These are phyloP conservation scores for Rubus parviflorus DNA, from an alignment of 306 rosid species.

Conservation along the genomic window DNA sequence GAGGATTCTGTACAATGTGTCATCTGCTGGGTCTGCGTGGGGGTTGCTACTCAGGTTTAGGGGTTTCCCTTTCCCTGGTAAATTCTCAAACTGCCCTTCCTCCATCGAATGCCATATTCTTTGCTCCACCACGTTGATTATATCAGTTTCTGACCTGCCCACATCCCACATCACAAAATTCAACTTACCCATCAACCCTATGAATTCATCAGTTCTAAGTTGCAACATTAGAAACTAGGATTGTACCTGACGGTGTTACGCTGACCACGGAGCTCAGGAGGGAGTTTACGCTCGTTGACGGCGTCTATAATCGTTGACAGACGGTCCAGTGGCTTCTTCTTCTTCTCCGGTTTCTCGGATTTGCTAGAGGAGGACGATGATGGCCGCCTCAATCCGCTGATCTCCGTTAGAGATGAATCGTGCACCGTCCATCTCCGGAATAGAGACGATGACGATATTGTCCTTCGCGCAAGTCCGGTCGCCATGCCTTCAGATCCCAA, in stretches of 20 bases:
- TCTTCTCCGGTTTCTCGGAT: constrained; percentile 55
- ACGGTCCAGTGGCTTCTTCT: constrained; percentile 65
- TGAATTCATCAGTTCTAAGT: too few species aligned
- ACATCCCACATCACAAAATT: neutral
- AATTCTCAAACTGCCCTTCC: constrained; percentile 84
- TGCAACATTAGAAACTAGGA: too few species aligned
- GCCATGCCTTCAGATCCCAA: constrained; percentile 41
- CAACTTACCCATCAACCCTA: neutral
- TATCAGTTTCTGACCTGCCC: constrained; percentile 82
- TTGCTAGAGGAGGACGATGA: constrained; percentile 46
- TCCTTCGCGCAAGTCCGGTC: constrained; percentile 37
- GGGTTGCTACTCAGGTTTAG: constrained; percentile 67
- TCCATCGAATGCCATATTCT: constrained; percentile 98
- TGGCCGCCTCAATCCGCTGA: constrained; percentile 10
- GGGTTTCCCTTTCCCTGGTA: constrained; percentile 93
- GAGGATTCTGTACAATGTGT: constrained; percentile 72
- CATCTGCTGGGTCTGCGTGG: constrained; percentile 93
- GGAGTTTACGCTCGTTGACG: constrained; percentile 74
- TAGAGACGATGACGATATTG: constrained; percentile 10
- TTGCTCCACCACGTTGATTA: constrained; percentile 83
- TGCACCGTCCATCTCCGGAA: constrained; percentile 25
- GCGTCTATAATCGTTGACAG: constrained; percentile 73
- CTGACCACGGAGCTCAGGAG: constrained; percentile 87
- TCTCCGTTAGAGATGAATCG: neutral
- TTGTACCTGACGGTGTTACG: constrained; percentile 69